Conservation (phyloP, 176 grass and related monocot species). For the Triticum dicoccoides region DNA sequence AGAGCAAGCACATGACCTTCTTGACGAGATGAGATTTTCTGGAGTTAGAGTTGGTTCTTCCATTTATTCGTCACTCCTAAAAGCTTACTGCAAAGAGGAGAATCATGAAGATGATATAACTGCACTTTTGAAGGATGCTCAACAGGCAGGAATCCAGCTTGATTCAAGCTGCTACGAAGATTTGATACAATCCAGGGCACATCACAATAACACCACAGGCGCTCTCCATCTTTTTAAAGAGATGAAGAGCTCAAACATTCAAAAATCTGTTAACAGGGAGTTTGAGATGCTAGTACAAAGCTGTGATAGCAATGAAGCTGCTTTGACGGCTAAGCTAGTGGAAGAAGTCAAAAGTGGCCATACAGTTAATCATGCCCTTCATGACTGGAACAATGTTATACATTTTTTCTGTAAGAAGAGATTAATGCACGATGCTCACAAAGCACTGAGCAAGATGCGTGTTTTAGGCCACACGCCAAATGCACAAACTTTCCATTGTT, state of each 20-base stretch:
- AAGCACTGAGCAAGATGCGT: conserved; percentile 81
- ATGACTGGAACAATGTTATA: conserved; percentile 93
- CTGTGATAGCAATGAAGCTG: conserved; percentile 34
- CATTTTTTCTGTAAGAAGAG: conserved; percentile 97
- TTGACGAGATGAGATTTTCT: conserved; percentile 92
- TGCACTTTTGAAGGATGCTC: conserved; percentile 71
- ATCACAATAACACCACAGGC: conserved; percentile 49
- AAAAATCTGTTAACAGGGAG: conserved; percentile 42
- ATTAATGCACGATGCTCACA: conserved; percentile 87
- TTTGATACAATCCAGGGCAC: conserved; percentile 61
- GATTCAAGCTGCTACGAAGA: conserved; percentile 62
- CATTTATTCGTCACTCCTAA: conserved; percentile 74
- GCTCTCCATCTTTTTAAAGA: conserved; percentile 61
- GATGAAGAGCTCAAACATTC: conserved; percentile 59
- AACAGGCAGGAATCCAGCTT: conserved; percentile 70
- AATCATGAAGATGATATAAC: conserved; percentile 57
- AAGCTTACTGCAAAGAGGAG: conserved; percentile 71
- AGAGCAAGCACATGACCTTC: conserved; percentile 86
- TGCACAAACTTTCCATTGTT: conserved; percentile 71
- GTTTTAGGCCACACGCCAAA: conserved; percentile 75
- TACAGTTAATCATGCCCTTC: conserved; percentile 53
- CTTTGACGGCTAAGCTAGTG: conserved; percentile 63
- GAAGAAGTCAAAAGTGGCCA: conserved; percentile 71
- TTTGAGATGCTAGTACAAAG: conserved; percentile 47
- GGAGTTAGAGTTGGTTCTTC: conserved; percentile 76